Evolutionary conservation across 176 grass and related monocot genomes (phyloP).

Genomic region (Oryza glumipatula): DNA sequence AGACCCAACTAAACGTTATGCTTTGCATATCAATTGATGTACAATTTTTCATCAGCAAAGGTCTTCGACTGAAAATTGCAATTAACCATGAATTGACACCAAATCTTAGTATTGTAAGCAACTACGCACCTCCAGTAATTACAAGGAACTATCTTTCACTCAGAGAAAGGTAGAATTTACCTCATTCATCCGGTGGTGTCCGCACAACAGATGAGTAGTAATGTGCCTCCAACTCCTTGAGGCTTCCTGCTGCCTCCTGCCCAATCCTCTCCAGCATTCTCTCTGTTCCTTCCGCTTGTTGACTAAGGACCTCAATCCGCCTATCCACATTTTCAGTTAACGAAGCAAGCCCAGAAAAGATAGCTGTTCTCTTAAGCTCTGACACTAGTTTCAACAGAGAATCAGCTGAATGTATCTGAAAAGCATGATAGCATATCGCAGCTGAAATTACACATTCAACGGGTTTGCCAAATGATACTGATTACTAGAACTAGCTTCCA

Average conservation of each 20-base stretch:
- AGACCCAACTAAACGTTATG: slow-evolving; percentile 2
- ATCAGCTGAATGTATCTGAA: slow-evolving; percentile 84
- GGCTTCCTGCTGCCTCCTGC: slow-evolving; percentile 77
- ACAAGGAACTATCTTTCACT: background rate
- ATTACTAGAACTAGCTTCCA: background rate
- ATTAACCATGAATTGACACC: background rate
- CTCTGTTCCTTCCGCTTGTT: slow-evolving; percentile 71
- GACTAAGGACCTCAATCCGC: slow-evolving; percentile 63
- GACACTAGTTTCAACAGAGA: slow-evolving; percentile 85
- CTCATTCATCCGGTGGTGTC: slow-evolving; percentile 48
- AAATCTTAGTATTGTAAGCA: background rate
- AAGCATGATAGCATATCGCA: slow-evolving; percentile 21
- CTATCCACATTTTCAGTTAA: slow-evolving; percentile 90
- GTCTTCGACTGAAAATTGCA: background rate
- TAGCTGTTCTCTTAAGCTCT: slow-evolving; percentile 87
- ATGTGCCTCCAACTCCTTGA: slow-evolving; percentile 92
- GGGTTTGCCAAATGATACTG: background rate
- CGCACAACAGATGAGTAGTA: slow-evolving; percentile 77
- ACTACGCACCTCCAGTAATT: background rate
- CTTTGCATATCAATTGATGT: slow-evolving; percentile 2
- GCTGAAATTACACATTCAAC: background rate
- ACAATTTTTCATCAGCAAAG: background rate
- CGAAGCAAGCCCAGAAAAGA: slow-evolving; percentile 88
- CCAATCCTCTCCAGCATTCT: slow-evolving; percentile 82
- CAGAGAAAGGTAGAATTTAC: background rate